These are phyloP conservation scores for Achaetomiella virescens DNA, from an alignment of 495 filamentous ascomycete species.

Conservation along the genomic window DNA sequence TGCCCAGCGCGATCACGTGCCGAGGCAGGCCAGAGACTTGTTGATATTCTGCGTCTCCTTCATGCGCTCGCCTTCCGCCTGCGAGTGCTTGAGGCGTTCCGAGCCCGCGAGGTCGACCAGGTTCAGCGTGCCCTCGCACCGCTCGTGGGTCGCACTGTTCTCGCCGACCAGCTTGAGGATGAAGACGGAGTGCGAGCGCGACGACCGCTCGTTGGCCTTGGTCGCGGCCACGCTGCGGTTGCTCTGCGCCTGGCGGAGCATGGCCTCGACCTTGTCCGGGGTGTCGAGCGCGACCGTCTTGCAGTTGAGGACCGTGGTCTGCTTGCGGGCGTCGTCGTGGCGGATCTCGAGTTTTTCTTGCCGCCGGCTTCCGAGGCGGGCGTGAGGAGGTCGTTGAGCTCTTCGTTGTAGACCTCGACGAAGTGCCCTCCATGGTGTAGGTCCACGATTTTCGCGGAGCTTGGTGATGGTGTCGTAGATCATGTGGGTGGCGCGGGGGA, in stretches of 20 bases:
- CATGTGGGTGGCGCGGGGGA: slow-evolving; percentile 84
- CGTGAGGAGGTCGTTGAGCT: slow-evolving; percentile 85
- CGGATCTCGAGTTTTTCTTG: slow-evolving; percentile 89
- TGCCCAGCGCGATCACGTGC: slow-evolving; percentile 89
- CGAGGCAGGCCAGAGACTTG: slow-evolving; percentile 80
- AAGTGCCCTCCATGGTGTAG: slow-evolving; percentile 92
- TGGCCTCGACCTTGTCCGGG: slow-evolving; percentile 66
- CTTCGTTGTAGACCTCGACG: slow-evolving; percentile 99
- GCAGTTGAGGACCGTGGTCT: slow-evolving; percentile 79
- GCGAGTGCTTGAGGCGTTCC: slow-evolving; percentile 80
- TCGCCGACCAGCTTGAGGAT: slow-evolving; percentile 82
- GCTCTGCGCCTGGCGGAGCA: slow-evolving; percentile 68
- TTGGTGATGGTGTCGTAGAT: slow-evolving; percentile 81
- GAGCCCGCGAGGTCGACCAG: slow-evolving; percentile 93
- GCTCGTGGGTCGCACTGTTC: slow-evolving; percentile 74
- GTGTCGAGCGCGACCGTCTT: slow-evolving; percentile 73
- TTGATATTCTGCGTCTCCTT: slow-evolving; percentile 98
- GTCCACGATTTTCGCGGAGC: slow-evolving; percentile 88
- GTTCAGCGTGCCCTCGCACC: slow-evolving; percentile 89
- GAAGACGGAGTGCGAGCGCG: slow-evolving; percentile 91
- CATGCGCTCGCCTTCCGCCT: slow-evolving; percentile 76
- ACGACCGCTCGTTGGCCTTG: slow-evolving; percentile 91
- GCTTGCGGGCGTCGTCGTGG: slow-evolving; percentile 72
- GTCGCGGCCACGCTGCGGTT: slow-evolving; percentile 93
- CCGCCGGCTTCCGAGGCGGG: slow-evolving; percentile 63